Evolutionary conservation across 768 basidiomycete genomes (phyloP).

Genomic region (Punctularia strigosozonata): DNA sequence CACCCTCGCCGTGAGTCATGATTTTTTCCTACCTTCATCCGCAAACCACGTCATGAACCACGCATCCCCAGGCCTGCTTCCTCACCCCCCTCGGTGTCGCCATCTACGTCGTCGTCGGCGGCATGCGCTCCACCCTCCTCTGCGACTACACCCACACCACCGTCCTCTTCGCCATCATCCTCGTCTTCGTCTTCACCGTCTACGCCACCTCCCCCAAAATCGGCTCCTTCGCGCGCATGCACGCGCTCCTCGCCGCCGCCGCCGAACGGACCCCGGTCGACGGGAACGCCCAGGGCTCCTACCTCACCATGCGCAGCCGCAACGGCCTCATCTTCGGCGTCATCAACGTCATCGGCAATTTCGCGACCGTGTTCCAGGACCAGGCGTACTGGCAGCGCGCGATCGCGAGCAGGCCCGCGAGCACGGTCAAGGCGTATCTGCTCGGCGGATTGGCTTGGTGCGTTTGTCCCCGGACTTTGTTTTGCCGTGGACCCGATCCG

Average conservation of each 20-base stretch:
- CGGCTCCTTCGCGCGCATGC: slow-evolving; percentile 69
- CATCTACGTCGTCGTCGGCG: slow-evolving; percentile 80
- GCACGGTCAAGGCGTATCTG: slow-evolving; percentile 85
- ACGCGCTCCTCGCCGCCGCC: slow-evolving; percentile 58
- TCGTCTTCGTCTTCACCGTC: slow-evolving; percentile 64
- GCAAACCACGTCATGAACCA: neutral
- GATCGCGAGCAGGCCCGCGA: slow-evolving; percentile 74
- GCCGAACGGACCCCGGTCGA: slow-evolving; percentile 45
- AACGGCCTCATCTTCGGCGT: slow-evolving; percentile 57
- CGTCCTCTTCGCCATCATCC: slow-evolving; percentile 79
- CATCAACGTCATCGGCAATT: slow-evolving; percentile 83
- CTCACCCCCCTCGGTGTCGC: slow-evolving; percentile 80
- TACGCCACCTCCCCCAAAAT: slow-evolving; percentile 74
- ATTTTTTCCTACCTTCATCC: too few relatives aligned
- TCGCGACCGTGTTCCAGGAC: slow-evolving; percentile 50
- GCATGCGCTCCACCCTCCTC: slow-evolving; percentile 76
- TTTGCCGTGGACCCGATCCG: neutral
- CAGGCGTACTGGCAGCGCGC: slow-evolving; percentile 83
- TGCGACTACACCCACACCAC: slow-evolving; percentile 86
- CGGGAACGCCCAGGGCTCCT: slow-evolving; percentile 81
- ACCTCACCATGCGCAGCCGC: slow-evolving; percentile 45
- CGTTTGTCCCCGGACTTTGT: slow-evolving; percentile 6
- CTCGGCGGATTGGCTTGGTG: slow-evolving; percentile 84
- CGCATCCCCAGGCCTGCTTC: slow-evolving; percentile 57
- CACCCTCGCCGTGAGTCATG: slow-evolving; percentile 53